Evolutionary conservation across 176 grass and related monocot species (phyloP).

Genomic region (Stipa capillata): DNA sequence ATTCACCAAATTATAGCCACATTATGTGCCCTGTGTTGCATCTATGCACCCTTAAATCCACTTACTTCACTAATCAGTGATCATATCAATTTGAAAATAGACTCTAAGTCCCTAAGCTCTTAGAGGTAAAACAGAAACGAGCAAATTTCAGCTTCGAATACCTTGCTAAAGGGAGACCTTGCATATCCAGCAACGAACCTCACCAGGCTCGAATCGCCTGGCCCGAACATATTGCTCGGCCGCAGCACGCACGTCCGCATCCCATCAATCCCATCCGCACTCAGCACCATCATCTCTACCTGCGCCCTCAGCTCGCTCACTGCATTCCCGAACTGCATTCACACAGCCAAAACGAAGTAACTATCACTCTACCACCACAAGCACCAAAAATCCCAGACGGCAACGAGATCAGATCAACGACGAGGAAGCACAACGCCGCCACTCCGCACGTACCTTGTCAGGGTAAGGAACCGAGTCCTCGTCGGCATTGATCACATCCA

Average conservation of each 20-base stretch:
- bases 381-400: neutral
- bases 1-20: neutral
- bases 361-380: neutral
- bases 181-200: slow-evolving; percentile 43
- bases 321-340: slow-evolving; percentile 37
- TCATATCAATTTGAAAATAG: neutral
- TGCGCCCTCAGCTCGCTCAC: slow-evolving; percentile 67
- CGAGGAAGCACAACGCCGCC: neutral
- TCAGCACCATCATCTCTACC: slow-evolving; percentile 60
- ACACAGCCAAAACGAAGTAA: slow-evolving; percentile 3
- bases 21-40: neutral
- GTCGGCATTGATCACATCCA: slow-evolving; percentile 24
- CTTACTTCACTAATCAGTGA: neutral
- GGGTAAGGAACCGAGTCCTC: slow-evolving; percentile 53
- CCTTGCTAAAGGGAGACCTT: slow-evolving; percentile 58
- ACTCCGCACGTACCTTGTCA: slow-evolving; percentile 41
- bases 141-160: slow-evolving; percentile 11
- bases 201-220: slow-evolving; percentile 42
- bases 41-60: neutral
- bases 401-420: neutral
- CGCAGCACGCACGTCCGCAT: slow-evolving; percentile 60
- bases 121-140: neutral
- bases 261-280: slow-evolving; percentile 49
- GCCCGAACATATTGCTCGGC: slow-evolving; percentile 64
- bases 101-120: neutral